Evolutionary conservation across 306 rosid genomes (phyloP).

Genomic region (Prinsepia uniflora): DNA sequence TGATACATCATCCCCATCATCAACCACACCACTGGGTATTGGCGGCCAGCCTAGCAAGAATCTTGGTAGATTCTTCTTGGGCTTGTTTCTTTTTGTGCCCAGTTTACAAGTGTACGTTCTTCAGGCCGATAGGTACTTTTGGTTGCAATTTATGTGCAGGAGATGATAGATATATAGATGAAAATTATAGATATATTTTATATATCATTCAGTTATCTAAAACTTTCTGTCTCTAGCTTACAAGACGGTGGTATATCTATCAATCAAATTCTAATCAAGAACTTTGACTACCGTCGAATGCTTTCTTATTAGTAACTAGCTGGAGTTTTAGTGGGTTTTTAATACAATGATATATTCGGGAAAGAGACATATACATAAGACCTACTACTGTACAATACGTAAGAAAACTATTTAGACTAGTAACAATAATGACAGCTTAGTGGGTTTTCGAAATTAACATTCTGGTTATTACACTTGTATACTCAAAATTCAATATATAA

Average conservation of each 20-base stretch:
- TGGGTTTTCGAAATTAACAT: no score
- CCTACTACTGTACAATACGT: no score
- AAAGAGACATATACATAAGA: no score
- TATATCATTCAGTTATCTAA: not conserved
- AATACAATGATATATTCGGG: no score
- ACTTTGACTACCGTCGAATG: no score
- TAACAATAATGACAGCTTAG: no score
- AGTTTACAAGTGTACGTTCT: conserved; percentile 25
- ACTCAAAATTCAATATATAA: no score
- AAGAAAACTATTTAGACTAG: no score
- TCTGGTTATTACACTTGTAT: no score
- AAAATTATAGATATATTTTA: no score
- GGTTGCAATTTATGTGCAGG: not conserved
- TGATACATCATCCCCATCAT: conserved; percentile 3
- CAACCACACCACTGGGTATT: conserved; percentile 17
- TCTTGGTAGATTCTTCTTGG: conserved; percentile 44
- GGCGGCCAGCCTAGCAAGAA: conserved; percentile 51
- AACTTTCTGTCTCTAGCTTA: not conserved
- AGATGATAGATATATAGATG: not conserved
- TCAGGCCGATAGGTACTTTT: conserved; percentile 7
- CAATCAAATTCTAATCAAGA: no score
- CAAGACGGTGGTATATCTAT: not conserved
- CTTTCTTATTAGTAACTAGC: not conserved
- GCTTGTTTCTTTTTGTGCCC: conserved; percentile 14
- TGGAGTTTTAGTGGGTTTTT: not conserved